phyloP scores from a whole-genome alignment of 2,329 filamentous ascomycete species.

The Bimuria novae-zelandiae region DNA sequence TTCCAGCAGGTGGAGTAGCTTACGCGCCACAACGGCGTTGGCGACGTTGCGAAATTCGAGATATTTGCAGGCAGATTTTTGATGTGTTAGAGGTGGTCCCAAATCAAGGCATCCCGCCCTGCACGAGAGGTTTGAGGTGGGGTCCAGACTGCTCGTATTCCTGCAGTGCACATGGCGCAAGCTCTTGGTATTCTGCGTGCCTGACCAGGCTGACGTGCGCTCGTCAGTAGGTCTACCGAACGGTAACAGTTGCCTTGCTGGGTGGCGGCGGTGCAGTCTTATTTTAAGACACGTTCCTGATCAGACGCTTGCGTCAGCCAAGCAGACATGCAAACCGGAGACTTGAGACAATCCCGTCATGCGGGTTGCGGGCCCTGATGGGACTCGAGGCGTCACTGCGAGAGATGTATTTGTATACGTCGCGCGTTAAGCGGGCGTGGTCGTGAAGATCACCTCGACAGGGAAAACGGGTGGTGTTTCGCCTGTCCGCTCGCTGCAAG shows the following conservation, averaged over 20 bases:
- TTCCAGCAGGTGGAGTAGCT: not conserved
- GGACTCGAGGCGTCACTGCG: constrained; percentile 5
- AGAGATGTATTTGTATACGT: not conserved
- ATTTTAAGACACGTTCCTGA: constrained; percentile 11
- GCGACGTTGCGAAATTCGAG: not conserved
- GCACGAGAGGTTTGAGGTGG: not conserved
- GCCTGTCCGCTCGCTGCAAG: too few species aligned
- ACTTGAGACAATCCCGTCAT: not conserved
- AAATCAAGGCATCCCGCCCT: not conserved
- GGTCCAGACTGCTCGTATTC: not conserved
- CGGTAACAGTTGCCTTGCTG: not conserved
- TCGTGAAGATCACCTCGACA: not conserved
- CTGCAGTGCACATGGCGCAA: not conserved
- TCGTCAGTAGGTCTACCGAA: not conserved
- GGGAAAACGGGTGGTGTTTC: too few species aligned
- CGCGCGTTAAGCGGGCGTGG: not conserved
- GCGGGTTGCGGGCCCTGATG: not conserved
- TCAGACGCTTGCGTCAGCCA: constrained; percentile 8
- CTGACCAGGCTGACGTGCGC: not conserved
- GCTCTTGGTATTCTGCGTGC: not conserved
- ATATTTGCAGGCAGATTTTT: not conserved
- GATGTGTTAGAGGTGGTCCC: not conserved
- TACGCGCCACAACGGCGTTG: not conserved
- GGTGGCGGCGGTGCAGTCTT: constrained; percentile 5
- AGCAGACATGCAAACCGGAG: not conserved